phyloP scores from a whole-genome alignment of 2,329 filamentous ascomycete species.

The Corniculantispora saksenae region DNA sequence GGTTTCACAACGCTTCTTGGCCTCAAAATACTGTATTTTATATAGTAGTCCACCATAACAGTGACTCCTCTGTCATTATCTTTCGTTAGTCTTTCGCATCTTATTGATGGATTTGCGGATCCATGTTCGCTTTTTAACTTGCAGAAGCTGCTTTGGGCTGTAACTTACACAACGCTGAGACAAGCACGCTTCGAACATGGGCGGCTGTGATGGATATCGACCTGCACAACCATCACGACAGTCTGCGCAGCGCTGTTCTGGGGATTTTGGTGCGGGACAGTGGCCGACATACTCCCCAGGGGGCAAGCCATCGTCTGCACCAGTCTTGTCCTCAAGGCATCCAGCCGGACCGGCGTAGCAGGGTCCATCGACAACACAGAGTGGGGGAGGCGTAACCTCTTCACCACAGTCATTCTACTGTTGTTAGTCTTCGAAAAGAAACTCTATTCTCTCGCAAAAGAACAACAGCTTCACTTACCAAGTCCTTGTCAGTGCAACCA shows the following conservation, averaged over 20 bases:
- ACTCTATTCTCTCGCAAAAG: background rate
- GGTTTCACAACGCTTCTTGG: background rate
- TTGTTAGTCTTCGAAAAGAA: background rate
- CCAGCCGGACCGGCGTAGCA: constrained; percentile 12
- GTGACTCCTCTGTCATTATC: background rate
- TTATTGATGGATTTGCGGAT: too few species aligned
- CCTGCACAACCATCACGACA: background rate
- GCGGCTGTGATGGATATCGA: background rate
- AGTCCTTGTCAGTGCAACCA: background rate
- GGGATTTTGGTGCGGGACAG: constrained; percentile 9
- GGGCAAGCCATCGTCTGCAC: background rate
- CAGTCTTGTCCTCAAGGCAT: constrained; percentile 12
- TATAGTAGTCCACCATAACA: background rate
- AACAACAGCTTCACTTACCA: background rate
- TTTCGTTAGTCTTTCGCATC: too few species aligned
- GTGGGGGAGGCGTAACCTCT: background rate
- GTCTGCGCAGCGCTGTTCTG: background rate
- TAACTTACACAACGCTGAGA: background rate
- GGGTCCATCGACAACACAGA: constrained; percentile 6
- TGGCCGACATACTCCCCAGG: constrained; percentile 8
- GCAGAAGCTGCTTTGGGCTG: too few species aligned
- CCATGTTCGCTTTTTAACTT: too few species aligned
- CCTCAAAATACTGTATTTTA: constrained; percentile 7
- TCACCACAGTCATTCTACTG: background rate
- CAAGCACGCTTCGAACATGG: background rate